Percentiles rank a stretch among this genome's conserved stretches.
Evolutionary conservation across 2,329 filamentous ascomycete species (phyloP).

Genomic region (Botryosphaeria dothidea): DNA sequence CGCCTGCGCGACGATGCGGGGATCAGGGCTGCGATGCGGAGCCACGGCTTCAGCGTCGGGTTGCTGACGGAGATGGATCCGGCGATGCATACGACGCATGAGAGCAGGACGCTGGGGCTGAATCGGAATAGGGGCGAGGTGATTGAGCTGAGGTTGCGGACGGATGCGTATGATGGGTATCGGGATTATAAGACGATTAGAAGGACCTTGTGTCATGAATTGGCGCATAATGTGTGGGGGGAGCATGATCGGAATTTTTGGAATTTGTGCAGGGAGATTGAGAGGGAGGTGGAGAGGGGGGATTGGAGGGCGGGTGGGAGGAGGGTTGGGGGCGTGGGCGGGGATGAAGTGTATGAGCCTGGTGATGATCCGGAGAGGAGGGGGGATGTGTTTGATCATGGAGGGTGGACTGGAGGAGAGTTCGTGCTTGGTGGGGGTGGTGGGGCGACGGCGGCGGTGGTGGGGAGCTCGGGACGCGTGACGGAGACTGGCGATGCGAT

Average conservation of each 20-base stretch:
- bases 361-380: slow-evolving; percentile 22
- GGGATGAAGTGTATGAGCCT: slow-evolving; percentile 35
- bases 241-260: slow-evolving; percentile 88
- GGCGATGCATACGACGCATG: slow-evolving; percentile 75
- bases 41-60: slow-evolving; percentile 81
- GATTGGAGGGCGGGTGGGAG: slow-evolving; percentile 75
- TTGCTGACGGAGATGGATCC: slow-evolving; percentile 97
- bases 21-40: slow-evolving; percentile 79
- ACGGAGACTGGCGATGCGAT: slow-evolving; percentile 47
- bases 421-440: slow-evolving; percentile 38
- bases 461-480: slow-evolving; percentile 28
- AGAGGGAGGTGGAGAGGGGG: slow-evolving; percentile 76
- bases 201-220: slow-evolving; percentile 90
- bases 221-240: slow-evolving; percentile 86
- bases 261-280: slow-evolving; percentile 83
- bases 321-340: slow-evolving; percentile 27
- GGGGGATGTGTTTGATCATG: slow-evolving; percentile 40
- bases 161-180: slow-evolving; percentile 92
- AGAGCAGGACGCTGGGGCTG: slow-evolving; percentile 79
- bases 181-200: slow-evolving; percentile 89
- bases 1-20: slow-evolving; percentile 80
- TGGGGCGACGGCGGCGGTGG: slow-evolving; percentile 25
- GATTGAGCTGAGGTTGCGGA: slow-evolving; percentile 87
- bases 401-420: slow-evolving; percentile 45
- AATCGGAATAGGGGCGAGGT: slow-evolving; percentile 88